Evolutionary conservation across 2,329 filamentous ascomycete genomes (phyloP).

Genomic region (Exophiala viscosa): DNA sequence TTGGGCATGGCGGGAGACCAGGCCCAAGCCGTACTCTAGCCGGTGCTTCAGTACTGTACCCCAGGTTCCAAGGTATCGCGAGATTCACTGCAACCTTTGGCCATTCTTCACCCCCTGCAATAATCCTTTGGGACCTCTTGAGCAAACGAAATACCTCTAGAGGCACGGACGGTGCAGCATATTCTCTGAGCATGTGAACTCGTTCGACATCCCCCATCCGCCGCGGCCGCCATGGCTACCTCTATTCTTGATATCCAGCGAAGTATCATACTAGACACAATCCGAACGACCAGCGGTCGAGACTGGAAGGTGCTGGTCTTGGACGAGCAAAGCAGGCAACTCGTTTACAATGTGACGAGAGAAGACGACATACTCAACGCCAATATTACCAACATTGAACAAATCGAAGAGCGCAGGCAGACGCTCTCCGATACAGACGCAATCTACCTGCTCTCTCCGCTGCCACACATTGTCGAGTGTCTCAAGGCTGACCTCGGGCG

Average conservation of each 20-base stretch:
- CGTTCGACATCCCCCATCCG: neutral
- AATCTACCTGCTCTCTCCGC: constrained; percentile 83
- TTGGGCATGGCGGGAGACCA: no score
- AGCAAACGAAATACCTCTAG: no score
- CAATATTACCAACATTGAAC: constrained; percentile 95
- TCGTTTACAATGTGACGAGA: constrained; percentile 86
- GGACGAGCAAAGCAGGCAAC: constrained; percentile 75
- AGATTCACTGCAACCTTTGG: no score
- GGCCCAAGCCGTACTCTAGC: no score
- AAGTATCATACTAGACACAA: constrained; percentile 30
- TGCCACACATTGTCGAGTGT: constrained; percentile 86
- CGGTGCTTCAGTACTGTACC: no score
- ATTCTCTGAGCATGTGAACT: constrained; percentile 14
- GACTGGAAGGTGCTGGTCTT: constrained; percentile 94
- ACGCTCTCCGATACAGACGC: constrained; percentile 88
- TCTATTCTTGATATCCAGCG: constrained; percentile 83
- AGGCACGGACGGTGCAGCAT: neutral
- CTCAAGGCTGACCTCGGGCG: constrained; percentile 88
- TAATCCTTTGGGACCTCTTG: no score
- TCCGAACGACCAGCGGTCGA: constrained; percentile 31
- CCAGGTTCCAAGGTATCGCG: no score
- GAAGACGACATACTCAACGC: constrained; percentile 96
- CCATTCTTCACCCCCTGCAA: neutral
- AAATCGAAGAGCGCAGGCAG: constrained; percentile 80
- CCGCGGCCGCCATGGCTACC: constrained; percentile 64